A percentile compares a stretch with the other conserved stretches of the same genome.
These are phyloP conservation scores for Coemansia aciculifera DNA, from an alignment of 192 early-diverging fungal genomes.

Conservation along the genomic window DNA sequence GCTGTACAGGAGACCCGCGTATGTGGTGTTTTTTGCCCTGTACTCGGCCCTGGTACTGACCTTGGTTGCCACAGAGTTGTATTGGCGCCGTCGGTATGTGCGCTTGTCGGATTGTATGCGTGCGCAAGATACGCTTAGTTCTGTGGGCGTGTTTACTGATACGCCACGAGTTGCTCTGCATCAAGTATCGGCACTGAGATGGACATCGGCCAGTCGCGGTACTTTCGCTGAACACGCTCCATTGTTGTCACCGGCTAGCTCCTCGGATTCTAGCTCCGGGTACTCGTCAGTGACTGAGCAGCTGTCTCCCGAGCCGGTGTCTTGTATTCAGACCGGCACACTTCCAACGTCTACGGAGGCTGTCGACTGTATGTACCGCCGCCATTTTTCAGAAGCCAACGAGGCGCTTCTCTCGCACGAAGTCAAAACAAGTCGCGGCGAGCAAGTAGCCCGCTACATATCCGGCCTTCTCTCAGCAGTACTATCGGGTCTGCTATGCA, in stretches of 20 bases:
- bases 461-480: conserved; percentile 68
- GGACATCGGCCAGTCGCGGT: not conserved
- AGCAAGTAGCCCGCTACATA: conserved; percentile 39
- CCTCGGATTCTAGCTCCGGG: not conserved
- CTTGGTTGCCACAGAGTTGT: conserved; percentile 49
- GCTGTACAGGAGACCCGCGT: conserved; percentile 66
- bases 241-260: not conserved
- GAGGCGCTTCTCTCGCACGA: conserved; percentile 19
- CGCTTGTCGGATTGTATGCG: not conserved
- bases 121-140: not conserved
- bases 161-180: conserved; percentile 17
- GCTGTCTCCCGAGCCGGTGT: conserved; percentile 2
- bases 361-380: conserved; percentile 30
- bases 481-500: conserved; percentile 69
- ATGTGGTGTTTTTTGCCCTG: conserved; percentile 65
- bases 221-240: not conserved
- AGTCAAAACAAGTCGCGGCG: conserved; percentile 18
- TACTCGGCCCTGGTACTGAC: conserved; percentile 56
- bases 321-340: not conserved
- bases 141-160: not conserved
- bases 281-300: conserved; percentile 8
- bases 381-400: conserved; percentile 25
- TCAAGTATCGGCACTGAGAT: not conserved
- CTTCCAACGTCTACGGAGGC: conserved; percentile 7
- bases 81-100: conserved; percentile 39